phyloP scores from a whole-genome alignment of 1,139 yeast species.

The Saccharomycopsis phalli region DNA sequence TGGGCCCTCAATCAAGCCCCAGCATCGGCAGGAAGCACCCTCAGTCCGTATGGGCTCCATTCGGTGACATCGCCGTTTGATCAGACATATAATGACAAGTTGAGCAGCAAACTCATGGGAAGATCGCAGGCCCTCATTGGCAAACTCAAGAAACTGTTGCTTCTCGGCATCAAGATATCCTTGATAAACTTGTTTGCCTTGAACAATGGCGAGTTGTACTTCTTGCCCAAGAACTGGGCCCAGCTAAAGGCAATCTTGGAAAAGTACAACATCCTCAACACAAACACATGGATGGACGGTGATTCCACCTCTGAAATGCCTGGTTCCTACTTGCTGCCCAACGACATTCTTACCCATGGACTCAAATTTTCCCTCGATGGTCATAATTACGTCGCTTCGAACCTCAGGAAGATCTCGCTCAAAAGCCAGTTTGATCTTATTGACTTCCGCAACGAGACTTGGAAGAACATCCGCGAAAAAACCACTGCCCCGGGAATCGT shows the following conservation, averaged over 20 bases:
- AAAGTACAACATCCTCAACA: slow-evolving; percentile 17
- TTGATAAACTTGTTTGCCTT: slow-evolving; percentile 17
- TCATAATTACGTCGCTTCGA: slow-evolving; percentile 13
- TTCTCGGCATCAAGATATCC: slow-evolving; percentile 13
- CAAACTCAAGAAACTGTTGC: slow-evolving; percentile 7
- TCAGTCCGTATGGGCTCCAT: slow-evolving; percentile 2
- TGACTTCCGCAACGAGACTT: slow-evolving; percentile 13
- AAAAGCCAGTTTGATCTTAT: slow-evolving; percentile 16
- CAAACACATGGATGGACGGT: not conserved
- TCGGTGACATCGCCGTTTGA: not conserved
- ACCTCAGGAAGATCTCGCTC: slow-evolving; percentile 12
- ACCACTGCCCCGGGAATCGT: no score
- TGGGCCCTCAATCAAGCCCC: not conserved
- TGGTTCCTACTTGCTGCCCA: slow-evolving; percentile 4
- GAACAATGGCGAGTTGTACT: slow-evolving; percentile 18
- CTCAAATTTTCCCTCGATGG: slow-evolving; percentile 7
- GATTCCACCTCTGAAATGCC: not conserved
- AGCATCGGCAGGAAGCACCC: not conserved
- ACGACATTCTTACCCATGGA: slow-evolving; percentile 16
- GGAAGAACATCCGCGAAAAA: no score
- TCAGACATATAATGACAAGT: not conserved
- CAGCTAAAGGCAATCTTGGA: slow-evolving; percentile 11
- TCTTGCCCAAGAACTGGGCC: slow-evolving; percentile 18
- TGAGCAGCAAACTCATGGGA: not conserved
- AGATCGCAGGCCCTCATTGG: not conserved